Percentiles rank a stretch among this genome's conserved stretches.
Evolutionary conservation across 179 eudicot genomes (phyloP).

Genomic region (Corrigiola litoralis): DNA sequence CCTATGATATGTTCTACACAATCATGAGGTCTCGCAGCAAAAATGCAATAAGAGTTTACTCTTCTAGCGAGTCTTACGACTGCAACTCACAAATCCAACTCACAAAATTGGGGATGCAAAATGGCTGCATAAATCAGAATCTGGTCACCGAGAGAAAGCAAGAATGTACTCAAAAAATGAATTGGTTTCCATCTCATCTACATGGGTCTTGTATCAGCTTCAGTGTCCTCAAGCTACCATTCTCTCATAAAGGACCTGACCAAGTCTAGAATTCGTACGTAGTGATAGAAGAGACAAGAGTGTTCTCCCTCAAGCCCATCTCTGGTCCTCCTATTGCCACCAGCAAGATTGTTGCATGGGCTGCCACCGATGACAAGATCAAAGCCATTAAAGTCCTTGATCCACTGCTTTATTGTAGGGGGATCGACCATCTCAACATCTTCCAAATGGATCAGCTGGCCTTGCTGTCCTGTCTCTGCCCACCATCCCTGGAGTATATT

Average conservation of each 20-base stretch:
- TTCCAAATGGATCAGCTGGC: slow-evolving; percentile 40
- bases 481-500: slow-evolving; percentile 65
- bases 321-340: slow-evolving; percentile 65
- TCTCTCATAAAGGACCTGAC: slow-evolving; percentile 27
- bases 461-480: slow-evolving; percentile 69
- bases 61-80: no score
- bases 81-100: no score
- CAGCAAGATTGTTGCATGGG: slow-evolving; percentile 80
- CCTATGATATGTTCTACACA: no score
- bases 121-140: no score
- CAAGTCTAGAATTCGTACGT: slow-evolving; percentile 45
- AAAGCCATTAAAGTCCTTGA: slow-evolving; percentile 43
- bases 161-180: no score
- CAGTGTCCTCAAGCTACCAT: background rate
- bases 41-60: no score
- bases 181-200: no score
- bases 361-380: slow-evolving; percentile 83
- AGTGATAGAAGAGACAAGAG: slow-evolving; percentile 61
- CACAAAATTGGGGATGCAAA: no score
- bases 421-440: slow-evolving; percentile 38
- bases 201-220: no score
- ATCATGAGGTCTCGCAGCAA: no score
- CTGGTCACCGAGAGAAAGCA: no score
- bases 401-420: slow-evolving; percentile 22
- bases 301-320: slow-evolving; percentile 72